Conservation (phyloP, 2,329 filamentous ascomycete species). For the Scytalidium lignicola region DNA sequence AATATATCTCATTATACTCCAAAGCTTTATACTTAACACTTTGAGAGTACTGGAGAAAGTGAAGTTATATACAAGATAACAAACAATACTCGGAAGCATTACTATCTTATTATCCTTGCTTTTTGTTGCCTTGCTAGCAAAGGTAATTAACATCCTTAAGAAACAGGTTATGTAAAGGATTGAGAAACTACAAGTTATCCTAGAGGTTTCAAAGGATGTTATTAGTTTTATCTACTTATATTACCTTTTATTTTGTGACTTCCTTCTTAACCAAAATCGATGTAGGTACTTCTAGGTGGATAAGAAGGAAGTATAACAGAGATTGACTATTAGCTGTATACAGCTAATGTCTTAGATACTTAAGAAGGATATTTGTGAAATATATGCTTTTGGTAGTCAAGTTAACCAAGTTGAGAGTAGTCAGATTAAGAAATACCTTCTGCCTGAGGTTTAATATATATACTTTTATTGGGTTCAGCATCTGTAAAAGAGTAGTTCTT, state of each 20-base stretch:
- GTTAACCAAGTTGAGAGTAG: conserved; percentile 10
- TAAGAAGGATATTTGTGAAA: conserved; percentile 10
- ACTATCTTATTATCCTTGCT: conserved; percentile 2
- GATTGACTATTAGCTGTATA: conserved; percentile 25
- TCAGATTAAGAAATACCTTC: conserved; percentile 22
- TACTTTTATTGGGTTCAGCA: conserved; percentile 31
- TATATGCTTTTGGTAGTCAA: not conserved
- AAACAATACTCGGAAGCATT: conserved; percentile 9
- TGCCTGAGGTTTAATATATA: conserved; percentile 30
- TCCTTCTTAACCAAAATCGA: conserved; percentile 22
- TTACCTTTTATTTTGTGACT: conserved; percentile 29
- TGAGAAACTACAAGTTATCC: conserved; percentile 17
- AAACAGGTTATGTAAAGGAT: conserved; percentile 1
- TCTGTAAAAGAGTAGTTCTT: conserved; percentile 20
- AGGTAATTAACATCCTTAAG: not conserved
- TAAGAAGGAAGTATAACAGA: conserved; percentile 24
- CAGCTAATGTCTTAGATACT: conserved; percentile 23
- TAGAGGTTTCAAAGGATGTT: conserved; percentile 17
- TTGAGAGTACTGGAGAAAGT: conserved; percentile 7
- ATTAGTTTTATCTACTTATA: conserved; percentile 13
- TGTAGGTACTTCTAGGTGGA: conserved; percentile 25
- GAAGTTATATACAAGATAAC: conserved; percentile 5
- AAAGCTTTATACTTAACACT: conserved; percentile 1
- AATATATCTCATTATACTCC: conserved; percentile 11
- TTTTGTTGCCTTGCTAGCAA: not conserved